Evolutionary conservation across 179 eudicot genomes (phyloP).

Genomic region (Amaranthus tricolor): DNA sequence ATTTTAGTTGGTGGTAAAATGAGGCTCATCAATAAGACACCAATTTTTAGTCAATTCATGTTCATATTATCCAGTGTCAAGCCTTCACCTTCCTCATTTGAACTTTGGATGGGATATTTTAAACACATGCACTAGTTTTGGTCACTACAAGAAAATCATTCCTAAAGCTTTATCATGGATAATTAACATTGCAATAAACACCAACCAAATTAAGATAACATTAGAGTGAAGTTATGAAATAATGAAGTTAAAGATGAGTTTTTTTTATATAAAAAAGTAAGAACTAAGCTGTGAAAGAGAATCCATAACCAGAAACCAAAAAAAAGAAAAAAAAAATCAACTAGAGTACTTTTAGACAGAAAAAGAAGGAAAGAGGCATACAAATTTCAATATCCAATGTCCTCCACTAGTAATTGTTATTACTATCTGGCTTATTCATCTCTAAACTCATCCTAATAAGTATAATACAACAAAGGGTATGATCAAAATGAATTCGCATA

Average conservation of each 20-base stretch:
- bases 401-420: not conserved
- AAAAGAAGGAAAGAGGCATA: not conserved
- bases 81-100: not conserved
- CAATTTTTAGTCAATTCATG: too few relatives aligned
- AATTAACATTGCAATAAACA: not conserved
- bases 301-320: not conserved
- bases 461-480: not conserved
- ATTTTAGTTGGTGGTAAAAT: too few relatives aligned
- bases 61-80: too few relatives aligned
- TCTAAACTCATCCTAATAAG: not conserved
- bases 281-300: not conserved
- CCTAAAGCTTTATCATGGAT: not conserved
- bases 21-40: too few relatives aligned
- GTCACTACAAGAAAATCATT: not conserved
- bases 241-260: not conserved
- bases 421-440: not conserved
- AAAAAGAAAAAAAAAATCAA: too few relatives aligned
- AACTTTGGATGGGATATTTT: not conserved
- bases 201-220: not conserved
- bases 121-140: not conserved
- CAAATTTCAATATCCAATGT: not conserved
- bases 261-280: too few relatives aligned
- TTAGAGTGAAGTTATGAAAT: not conserved
- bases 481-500: not conserved
- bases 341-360: not conserved